Evolutionary conservation across 129 eudicot species (phyloP), one percentile per base, ranked within the genome.

Genomic region (Apium graveolens): DNA sequence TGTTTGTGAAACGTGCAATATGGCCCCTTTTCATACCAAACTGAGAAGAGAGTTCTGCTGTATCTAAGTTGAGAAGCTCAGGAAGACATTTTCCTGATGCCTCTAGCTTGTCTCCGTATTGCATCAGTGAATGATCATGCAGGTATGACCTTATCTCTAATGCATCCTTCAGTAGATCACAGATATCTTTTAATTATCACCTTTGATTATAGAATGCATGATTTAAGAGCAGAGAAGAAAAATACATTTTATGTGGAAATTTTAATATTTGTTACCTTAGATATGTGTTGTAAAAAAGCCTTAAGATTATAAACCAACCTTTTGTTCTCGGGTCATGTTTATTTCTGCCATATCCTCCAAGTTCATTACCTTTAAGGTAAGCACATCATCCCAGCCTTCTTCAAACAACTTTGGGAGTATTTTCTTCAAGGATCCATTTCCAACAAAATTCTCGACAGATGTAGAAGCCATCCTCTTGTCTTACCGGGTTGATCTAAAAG

Each of bases 331-430:
- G 78, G 88, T 88, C 97, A 92, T 90, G 80, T 87, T 86, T 65
- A 92, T 82, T 26, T 85, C 95, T 68, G 72, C 76, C 95, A 84
- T 88, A 73, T 92, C 97, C 37, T 89, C 97, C 29, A 85, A 32
- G 75, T 84, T 92, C 95, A 92, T 92, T 7, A 89, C 73, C 89
- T 92, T 92, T 86, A 92, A 80, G 34, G 97, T 88, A 35, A 91
- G 97, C 80, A 92, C 92, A 69, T 89, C 97, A 51, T 92, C 95
- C 97, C 97, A 92, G 45, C 97, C 97, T 76, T 92, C 92, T 55
- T 92, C 88, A 71, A 89, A 20, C 80, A 92, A 88, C 79, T 83
- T 89, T 21, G 89, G 92, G 55, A 92, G 85, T 73, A 92, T 82
- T 69, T 79, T 81, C 68, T 89, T 81, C 31, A 92, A 83, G 48